Evolutionary conservation across 2,329 filamentous ascomycete species (phyloP).

Genomic region (Atkinsonella texensis): DNA sequence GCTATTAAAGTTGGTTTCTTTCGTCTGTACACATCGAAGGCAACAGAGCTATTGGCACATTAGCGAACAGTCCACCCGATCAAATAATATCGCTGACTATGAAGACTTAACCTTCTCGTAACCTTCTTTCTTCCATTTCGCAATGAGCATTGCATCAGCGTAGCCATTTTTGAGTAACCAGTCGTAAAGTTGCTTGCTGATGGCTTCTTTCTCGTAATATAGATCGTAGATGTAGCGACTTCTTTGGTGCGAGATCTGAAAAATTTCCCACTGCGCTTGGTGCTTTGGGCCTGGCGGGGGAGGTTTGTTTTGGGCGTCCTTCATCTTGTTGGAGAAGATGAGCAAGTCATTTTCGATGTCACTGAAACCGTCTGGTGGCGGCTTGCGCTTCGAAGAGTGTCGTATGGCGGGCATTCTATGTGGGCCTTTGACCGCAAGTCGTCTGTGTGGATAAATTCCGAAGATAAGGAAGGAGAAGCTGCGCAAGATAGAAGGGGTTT

Average conservation of each 20-base stretch:
- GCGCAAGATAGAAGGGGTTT: background rate
- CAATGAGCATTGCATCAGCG: slow-evolving; percentile 88
- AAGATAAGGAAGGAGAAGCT: background rate
- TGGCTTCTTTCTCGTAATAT: slow-evolving; percentile 96
- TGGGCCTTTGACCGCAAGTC: background rate
- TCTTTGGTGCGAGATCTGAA: slow-evolving; percentile 92
- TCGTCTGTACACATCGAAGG: slow-evolving; percentile 93
- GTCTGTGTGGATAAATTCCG: background rate
- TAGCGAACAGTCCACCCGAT: background rate
- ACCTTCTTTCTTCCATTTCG: slow-evolving; percentile 99
- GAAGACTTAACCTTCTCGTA: slow-evolving; percentile 72
- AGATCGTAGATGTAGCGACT: slow-evolving; percentile 91
- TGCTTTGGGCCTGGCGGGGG: slow-evolving; percentile 70
- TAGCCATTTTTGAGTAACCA: slow-evolving; percentile 96
- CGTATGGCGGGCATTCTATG: slow-evolving; percentile 64
- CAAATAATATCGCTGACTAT: slow-evolving; percentile 6
- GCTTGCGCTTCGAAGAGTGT: slow-evolving; percentile 64
- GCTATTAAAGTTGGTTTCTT: slow-evolving; percentile 97
- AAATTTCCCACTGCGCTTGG: slow-evolving; percentile 92
- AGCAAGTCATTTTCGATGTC: slow-evolving; percentile 81
- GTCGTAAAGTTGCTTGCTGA: slow-evolving; percentile 83
- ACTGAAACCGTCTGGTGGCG: slow-evolving; percentile 74
- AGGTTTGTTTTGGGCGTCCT: slow-evolving; percentile 85
- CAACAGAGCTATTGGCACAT: slow-evolving; percentile 61
- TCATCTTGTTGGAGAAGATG: slow-evolving; percentile 84